Evolutionary conservation across 148 eudicot genomes (phyloP).

Genomic region (Chenopodium formosanum): DNA sequence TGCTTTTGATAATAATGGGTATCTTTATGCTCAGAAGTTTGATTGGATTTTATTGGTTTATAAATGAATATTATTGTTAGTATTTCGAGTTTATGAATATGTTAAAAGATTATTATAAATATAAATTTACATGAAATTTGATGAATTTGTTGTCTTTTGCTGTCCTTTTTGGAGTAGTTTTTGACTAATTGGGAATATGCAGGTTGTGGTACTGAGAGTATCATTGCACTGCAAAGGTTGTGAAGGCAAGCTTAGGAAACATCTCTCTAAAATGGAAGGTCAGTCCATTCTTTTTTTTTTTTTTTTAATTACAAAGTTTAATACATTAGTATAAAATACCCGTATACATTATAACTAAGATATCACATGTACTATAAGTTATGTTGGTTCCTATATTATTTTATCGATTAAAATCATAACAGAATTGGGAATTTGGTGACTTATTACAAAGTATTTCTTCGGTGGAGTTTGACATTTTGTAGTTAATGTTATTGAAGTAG

Average conservation of each 20-base stretch:
- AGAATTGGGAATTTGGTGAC: no score
- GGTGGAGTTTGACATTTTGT: no score
- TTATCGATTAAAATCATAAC: no score
- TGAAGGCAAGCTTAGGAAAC: slow-evolving; percentile 80
- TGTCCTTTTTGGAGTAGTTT: slow-evolving; percentile 9
- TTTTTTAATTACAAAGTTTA: not conserved
- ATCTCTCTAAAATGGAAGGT: slow-evolving; percentile 95
- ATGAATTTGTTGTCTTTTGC: slow-evolving; percentile 26
- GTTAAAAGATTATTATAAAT: not conserved
- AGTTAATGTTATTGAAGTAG: no score
- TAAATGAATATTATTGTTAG: slow-evolving; percentile 8
- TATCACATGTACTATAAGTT: not conserved
- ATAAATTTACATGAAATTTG: slow-evolving; percentile 6
- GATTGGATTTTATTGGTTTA: not conserved
- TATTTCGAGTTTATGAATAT: slow-evolving; percentile 8
- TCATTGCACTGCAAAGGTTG: slow-evolving; percentile 96
- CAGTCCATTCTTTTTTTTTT: not conserved
- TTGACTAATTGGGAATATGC: slow-evolving; percentile 1
- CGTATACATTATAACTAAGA: no score
- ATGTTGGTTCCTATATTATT: not conserved
- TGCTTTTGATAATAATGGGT: slow-evolving; percentile 6
- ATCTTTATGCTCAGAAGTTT: slow-evolving; percentile 5
- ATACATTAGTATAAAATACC: no score
- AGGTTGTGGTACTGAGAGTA: slow-evolving; percentile 86
- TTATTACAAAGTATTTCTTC: no score